phyloP scores from a whole-genome alignment of 768 basidiomycete genomes.

The Boletellus sp. region DNA sequence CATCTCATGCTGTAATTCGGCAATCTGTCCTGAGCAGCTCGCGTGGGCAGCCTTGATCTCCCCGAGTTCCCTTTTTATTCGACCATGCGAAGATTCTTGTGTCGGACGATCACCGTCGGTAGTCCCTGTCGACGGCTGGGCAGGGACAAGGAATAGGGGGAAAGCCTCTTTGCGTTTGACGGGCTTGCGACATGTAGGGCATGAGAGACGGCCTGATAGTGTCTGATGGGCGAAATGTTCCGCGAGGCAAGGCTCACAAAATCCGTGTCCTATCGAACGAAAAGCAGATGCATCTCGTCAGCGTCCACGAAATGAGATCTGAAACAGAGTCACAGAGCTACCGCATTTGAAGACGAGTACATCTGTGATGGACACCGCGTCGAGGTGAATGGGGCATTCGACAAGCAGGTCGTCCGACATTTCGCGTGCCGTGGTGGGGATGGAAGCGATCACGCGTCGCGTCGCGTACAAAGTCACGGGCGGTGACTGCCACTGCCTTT shows the following conservation, averaged over 20 bases:
- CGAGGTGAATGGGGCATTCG: conserved; percentile 33
- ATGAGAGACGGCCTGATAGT: conserved; percentile 9
- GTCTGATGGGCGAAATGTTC: conserved; percentile 16
- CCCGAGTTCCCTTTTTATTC: conserved; percentile 12
- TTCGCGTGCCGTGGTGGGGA: background rate
- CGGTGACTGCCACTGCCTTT: background rate
- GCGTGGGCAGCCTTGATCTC: conserved; percentile 13
- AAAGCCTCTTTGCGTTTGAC: conserved; percentile 26
- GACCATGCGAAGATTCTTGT: conserved; percentile 6
- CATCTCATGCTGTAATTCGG: conserved; percentile 13
- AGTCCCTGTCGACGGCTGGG: conserved; percentile 4
- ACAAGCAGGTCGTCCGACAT: conserved; percentile 22
- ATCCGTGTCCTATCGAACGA: conserved; percentile 29
- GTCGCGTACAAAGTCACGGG: background rate
- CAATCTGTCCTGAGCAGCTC: conserved; percentile 7
- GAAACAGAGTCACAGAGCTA: conserved; percentile 12
- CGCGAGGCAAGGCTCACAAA: conserved; percentile 28
- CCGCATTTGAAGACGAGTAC: conserved; percentile 31
- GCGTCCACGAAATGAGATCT: conserved; percentile 2
- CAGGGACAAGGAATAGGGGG: conserved; percentile 24
- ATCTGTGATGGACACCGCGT: conserved; percentile 24
- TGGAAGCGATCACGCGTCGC: background rate
- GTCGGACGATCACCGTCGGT: background rate
- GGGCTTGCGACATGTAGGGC: conserved; percentile 31
- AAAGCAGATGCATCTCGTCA: conserved; percentile 12